These are phyloP conservation scores for Alternaria incomplexa DNA, from an alignment of 2,329 filamentous ascomycete genomes.

Conservation along the genomic window DNA sequence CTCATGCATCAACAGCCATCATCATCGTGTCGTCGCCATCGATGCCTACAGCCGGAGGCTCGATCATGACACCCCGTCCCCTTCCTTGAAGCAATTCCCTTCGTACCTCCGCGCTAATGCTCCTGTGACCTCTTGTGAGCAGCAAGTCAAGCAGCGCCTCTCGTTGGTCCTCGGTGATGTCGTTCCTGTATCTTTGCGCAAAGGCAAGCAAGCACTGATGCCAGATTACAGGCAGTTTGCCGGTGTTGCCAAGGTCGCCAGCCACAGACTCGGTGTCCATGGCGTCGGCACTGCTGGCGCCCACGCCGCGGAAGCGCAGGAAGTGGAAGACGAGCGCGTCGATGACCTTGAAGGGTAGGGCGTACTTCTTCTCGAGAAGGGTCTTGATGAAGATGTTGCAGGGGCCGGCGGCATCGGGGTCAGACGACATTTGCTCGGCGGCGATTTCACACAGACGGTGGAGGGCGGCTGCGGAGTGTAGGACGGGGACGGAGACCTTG, in stretches of 20 bases:
- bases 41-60: conserved; percentile 64
- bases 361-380: conserved; percentile 95
- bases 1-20: conserved; percentile 50
- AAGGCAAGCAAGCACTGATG: conserved; percentile 93
- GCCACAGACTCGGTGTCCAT: conserved; percentile 53
- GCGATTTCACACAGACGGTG: conserved; percentile 94
- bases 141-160: conserved; percentile 90
- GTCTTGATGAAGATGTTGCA: conserved; percentile 96
- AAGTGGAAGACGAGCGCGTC: conserved; percentile 98
- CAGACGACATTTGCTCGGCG: conserved; percentile 82
- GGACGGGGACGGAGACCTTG: conserved; percentile 83
- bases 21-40: conserved; percentile 93
- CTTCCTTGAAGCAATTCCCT: conserved; percentile 87
- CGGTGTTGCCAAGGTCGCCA: conserved; percentile 54
- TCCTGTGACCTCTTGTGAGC: conserved; percentile 80
- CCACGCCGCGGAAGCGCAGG: conserved; percentile 79
- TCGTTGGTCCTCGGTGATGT: conserved; percentile 93
- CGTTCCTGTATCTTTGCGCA: conserved; percentile 91
- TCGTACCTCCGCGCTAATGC: conserved; percentile 89
- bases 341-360: conserved; percentile 90
- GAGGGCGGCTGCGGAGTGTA: conserved; percentile 90
- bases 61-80: conserved; percentile 76
- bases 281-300: conserved; percentile 64
- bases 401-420: conserved; percentile 85
- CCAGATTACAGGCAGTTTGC: conserved; percentile 89